These are phyloP conservation scores for Xylaria cubensis DNA, from an alignment of 495 filamentous ascomycete genomes.

Conservation along the genomic window DNA sequence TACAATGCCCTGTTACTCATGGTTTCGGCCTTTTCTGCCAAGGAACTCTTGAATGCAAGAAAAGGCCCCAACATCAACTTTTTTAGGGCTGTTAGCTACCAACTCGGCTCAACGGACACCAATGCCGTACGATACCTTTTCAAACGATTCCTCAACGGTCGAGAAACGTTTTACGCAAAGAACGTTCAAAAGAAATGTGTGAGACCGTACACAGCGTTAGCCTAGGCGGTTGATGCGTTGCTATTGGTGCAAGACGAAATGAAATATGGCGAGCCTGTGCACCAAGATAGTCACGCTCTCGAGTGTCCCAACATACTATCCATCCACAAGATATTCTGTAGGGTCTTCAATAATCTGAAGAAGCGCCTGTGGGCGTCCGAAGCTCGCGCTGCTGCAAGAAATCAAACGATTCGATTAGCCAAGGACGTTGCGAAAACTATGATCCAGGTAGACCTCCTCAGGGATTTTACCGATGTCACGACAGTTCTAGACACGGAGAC, in stretches of 20 bases:
- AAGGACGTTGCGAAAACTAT: neutral
- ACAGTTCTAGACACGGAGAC: neutral
- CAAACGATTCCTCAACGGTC: neutral
- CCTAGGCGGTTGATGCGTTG: neutral
- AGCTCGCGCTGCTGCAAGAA: neutral
- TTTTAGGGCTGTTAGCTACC: neutral
- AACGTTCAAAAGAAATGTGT: neutral
- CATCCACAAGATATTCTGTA: neutral
- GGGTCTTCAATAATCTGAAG: neutral
- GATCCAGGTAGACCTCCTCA: neutral
- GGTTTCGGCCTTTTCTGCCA: neutral
- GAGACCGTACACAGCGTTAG: neutral
- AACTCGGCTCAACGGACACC: neutral
- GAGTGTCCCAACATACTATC: neutral
- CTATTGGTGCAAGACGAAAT: neutral
- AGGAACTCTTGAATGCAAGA: neutral
- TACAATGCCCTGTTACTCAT: neutral
- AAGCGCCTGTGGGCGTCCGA: neutral
- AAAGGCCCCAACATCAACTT: neutral
- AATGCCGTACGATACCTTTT: neutral
- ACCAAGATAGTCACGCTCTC: neutral
- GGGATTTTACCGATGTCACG: neutral
- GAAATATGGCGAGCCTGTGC: neutral
- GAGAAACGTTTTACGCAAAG: neutral
- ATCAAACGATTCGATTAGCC: neutral